A percentile compares a stretch with the other conserved stretches of the same genome.
phyloP scores from a whole-genome alignment of 352 stramenopile genomes.

The Pythium scleroteichum region DNA sequence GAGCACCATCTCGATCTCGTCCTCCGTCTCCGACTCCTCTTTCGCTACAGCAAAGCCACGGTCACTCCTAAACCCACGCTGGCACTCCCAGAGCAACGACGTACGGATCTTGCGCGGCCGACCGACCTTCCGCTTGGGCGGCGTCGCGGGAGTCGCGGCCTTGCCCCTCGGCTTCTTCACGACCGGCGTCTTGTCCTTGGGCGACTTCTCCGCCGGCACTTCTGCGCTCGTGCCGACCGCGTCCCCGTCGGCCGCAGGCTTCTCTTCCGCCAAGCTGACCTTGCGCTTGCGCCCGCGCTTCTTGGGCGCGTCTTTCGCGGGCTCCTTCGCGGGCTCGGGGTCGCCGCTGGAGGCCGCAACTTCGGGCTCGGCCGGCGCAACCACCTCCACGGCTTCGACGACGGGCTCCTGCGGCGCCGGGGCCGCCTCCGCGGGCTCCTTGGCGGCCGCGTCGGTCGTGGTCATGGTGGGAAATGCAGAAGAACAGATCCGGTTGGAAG shows the following conservation, averaged over 20 bases:
- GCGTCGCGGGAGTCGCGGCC: conserved; percentile 1
- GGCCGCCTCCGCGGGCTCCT: conserved; percentile 13
- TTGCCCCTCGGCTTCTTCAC: conserved; percentile 23
- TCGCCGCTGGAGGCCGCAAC: conserved; percentile 4
- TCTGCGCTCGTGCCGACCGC: conserved; percentile 3
- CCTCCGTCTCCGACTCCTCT: conserved; percentile 43
- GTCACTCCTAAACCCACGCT: background rate
- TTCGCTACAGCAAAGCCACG: conserved; percentile 21
- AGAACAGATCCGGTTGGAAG: conserved; percentile 6
- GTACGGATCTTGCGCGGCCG: conserved; percentile 52
- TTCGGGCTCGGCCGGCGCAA: conserved; percentile 2
- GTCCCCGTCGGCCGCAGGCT: conserved; percentile 6
- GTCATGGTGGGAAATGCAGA: conserved; percentile 14
- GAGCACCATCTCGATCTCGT: conserved; percentile 35
- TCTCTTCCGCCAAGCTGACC: conserved; percentile 26
- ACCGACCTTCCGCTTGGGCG: conserved; percentile 33
- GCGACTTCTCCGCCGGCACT: conserved; percentile 9
- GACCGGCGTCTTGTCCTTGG: conserved; percentile 16
- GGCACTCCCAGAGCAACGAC: background rate
- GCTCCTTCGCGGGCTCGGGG: conserved; percentile 9
- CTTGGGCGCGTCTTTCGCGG: conserved; percentile 24
- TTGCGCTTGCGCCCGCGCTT: conserved; percentile 39
- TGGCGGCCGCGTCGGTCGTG: conserved; percentile 8
- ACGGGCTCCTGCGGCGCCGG: conserved; percentile 1
- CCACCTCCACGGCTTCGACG: background rate